phyloP scores from a whole-genome alignment of 192 early-diverging fungal species.

The Entomortierella lignicola region DNA sequence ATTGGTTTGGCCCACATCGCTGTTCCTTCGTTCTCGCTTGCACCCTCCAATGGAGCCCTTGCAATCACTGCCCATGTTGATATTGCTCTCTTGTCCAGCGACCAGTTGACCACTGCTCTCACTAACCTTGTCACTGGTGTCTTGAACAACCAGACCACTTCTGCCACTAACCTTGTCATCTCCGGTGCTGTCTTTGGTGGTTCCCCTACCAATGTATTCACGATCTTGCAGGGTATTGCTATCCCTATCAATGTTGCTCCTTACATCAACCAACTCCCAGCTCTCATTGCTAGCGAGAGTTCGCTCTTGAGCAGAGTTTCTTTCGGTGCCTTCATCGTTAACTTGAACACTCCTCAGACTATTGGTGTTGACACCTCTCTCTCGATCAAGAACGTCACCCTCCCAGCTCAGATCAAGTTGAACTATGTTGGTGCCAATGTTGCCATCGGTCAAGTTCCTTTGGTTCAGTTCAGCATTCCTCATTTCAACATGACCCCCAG shows the following conservation, averaged over 20 bases:
- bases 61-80: slow-evolving; percentile 28
- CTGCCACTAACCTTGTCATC: slow-evolving; percentile 17
- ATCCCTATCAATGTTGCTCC: slow-evolving; percentile 35
- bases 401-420: slow-evolving; percentile 47
- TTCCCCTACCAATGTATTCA: slow-evolving; percentile 43
- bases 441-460: slow-evolving; percentile 24
- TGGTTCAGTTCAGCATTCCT: slow-evolving; percentile 22
- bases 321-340: slow-evolving; percentile 17
- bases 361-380: slow-evolving; percentile 33
- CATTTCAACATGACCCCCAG: slow-evolving; percentile 24
- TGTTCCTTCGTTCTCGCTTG: slow-evolving; percentile 34
- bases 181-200: slow-evolving; percentile 46
- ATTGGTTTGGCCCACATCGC: slow-evolving; percentile 28
- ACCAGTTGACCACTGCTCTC: slow-evolving; percentile 16
- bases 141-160: slow-evolving; percentile 27
- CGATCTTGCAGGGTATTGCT: slow-evolving; percentile 34
- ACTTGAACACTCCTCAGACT: slow-evolving; percentile 45
- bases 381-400: slow-evolving; percentile 36
- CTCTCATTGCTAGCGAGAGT: slow-evolving; percentile 6
- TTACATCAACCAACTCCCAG: slow-evolving; percentile 23
- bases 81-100: slow-evolving; percentile 9
- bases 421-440: slow-evolving; percentile 41
- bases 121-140: slow-evolving; percentile 16
- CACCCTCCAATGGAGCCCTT: slow-evolving; percentile 15
- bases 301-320: slow-evolving; percentile 21